These are phyloP conservation scores for Cladochytrium tenue DNA, from an alignment of 371 early-diverging fungal species.

Conservation along the genomic window DNA sequence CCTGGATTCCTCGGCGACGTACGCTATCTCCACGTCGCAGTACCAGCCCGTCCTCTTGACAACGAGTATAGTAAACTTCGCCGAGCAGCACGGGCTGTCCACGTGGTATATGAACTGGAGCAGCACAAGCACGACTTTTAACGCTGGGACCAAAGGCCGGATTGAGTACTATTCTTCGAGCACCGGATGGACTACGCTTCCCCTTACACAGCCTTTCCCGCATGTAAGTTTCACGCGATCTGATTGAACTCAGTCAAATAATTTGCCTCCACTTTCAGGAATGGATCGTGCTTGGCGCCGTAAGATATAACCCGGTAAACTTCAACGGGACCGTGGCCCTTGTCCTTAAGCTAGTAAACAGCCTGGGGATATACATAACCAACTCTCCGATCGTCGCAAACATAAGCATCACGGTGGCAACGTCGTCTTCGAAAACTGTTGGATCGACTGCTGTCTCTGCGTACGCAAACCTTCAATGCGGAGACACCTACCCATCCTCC, in stretches of 20 bases:
- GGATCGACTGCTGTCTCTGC: slow-evolving; percentile 10
- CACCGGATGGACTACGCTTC: slow-evolving; percentile 16
- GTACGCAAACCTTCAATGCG: slow-evolving; percentile 3
- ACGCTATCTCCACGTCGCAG: slow-evolving; percentile 6
- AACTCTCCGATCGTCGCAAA: not conserved
- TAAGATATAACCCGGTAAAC: slow-evolving; percentile 22
- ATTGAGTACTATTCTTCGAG: slow-evolving; percentile 12
- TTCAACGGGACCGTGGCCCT: slow-evolving; percentile 17
- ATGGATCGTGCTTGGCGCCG: slow-evolving; percentile 18
- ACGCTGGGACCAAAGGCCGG: slow-evolving; percentile 8
- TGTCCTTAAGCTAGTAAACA: slow-evolving; percentile 3
- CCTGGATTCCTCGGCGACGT: slow-evolving; percentile 6
- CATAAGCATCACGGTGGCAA: slow-evolving; percentile 8
- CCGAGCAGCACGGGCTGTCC: slow-evolving; percentile 20
- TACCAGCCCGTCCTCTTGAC: slow-evolving; percentile 20
- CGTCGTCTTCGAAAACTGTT: slow-evolving; percentile 2
- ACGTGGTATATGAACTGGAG: slow-evolving; percentile 26
- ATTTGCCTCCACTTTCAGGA: not conserved
- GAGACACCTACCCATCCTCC: slow-evolving; percentile 4
- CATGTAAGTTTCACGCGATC: slow-evolving; percentile 13
- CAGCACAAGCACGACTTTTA: slow-evolving; percentile 9
- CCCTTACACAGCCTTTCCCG: slow-evolving; percentile 18
- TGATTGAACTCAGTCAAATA: not conserved
- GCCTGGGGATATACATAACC: slow-evolving; percentile 2
- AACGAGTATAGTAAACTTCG: slow-evolving; percentile 3